Percentiles rank a stretch among this genome's conserved stretches.
These are phyloP conservation scores for Claviceps arundinis DNA, from an alignment of 2,329 filamentous ascomycete genomes.

Conservation along the genomic window DNA sequence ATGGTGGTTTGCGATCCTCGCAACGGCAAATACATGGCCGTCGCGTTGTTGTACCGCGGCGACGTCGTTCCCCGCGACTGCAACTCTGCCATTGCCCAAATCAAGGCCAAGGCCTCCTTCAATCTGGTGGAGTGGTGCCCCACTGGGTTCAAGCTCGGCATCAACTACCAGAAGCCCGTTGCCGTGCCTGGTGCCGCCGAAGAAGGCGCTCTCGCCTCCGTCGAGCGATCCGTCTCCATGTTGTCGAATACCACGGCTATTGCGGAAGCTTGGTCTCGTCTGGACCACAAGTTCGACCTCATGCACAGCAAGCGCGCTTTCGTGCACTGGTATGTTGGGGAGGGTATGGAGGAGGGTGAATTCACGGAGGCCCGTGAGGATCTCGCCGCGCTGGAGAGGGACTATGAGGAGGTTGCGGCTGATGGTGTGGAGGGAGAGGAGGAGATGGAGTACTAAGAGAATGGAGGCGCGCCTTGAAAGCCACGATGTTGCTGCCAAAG, in stretches of 20 bases:
- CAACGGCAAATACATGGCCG: conserved; percentile 67
- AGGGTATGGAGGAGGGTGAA: conserved; percentile 87
- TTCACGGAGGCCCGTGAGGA: conserved; percentile 82
- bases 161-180: conserved; percentile 59
- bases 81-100: conserved; percentile 49
- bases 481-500: background rate
- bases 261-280: conserved; percentile 58
- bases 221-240: conserved; percentile 55
- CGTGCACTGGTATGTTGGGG: conserved; percentile 71
- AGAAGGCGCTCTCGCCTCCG: conserved; percentile 47
- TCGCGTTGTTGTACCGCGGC: conserved; percentile 58
- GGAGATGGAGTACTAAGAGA: conserved; percentile 61
- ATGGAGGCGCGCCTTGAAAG: background rate
- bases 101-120: conserved; percentile 61
- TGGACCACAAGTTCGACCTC: conserved; percentile 64
- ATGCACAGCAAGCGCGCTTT: conserved; percentile 71
- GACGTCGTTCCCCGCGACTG: conserved; percentile 60
- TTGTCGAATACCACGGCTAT: conserved; percentile 65
- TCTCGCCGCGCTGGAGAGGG: conserved; percentile 71
- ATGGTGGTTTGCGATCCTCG: conserved; percentile 65
- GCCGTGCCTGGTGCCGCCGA: conserved; percentile 38
- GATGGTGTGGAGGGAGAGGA: conserved; percentile 56
- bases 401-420: conserved; percentile 73
- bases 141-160: conserved; percentile 63
- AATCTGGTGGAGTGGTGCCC: conserved; percentile 66